Percentiles rank a stretch among this genome's conserved stretches.
Evolutionary conservation across 108 stramenopile species (phyloP).

Genomic region (Cyclostephanos tholiformis): DNA sequence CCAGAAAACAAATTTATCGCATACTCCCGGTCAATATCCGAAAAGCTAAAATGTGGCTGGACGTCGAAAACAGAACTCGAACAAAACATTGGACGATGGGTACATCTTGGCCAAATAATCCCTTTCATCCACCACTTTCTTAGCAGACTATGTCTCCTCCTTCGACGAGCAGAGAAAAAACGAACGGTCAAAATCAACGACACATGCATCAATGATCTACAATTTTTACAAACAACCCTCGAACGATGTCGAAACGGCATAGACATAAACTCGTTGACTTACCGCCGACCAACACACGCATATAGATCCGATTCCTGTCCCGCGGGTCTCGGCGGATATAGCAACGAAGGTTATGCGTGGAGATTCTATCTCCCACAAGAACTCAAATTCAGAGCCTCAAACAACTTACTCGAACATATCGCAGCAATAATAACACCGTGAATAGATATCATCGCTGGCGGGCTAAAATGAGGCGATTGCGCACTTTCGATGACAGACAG

Average conservation of each 20-base stretch:
- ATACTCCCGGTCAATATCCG: background rate
- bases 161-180: background rate
- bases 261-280: constrained; percentile 6
- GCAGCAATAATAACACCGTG: background rate
- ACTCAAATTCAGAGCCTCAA: constrained; percentile 12
- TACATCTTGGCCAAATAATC: background rate
- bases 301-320: constrained; percentile 23
- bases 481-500: background rate
- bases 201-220: background rate
- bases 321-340: constrained; percentile 1
- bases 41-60: background rate
- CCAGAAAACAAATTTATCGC: background rate
- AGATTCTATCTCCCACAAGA: constrained; percentile 10
- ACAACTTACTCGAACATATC: constrained; percentile 25
- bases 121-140: constrained; percentile 13
- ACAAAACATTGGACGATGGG: too few species aligned
- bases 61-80: too few species aligned
- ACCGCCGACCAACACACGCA: background rate
- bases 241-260: background rate
- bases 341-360: constrained; percentile 7
- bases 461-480: background rate
- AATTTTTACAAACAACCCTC: background rate
- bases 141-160: constrained; percentile 3
- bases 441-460: constrained; percentile 1
- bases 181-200: too few species aligned